These are phyloP conservation scores for Aegle marmelos DNA, from an alignment of 345 rosid genomes.

Conservation along the genomic window DNA sequence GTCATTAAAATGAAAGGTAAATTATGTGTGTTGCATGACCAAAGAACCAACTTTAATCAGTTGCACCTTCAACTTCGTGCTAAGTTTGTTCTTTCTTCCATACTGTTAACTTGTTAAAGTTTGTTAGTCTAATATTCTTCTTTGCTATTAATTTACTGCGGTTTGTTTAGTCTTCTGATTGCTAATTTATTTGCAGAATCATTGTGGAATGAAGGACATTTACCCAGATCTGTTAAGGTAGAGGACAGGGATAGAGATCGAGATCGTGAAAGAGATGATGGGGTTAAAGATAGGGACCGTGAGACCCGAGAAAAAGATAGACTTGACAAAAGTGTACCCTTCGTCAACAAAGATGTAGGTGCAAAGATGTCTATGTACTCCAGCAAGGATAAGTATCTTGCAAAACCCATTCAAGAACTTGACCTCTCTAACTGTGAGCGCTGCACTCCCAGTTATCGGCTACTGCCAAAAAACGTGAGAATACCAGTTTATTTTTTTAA, in stretches of 20 bases:
- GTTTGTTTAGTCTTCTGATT: constrained; percentile 3
- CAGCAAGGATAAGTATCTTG: constrained; percentile 72
- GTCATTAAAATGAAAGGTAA: not conserved
- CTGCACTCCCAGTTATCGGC: constrained; percentile 97
- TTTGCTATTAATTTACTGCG: constrained; percentile 3
- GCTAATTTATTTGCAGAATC: constrained; percentile 41
- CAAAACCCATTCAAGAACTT: constrained; percentile 89
- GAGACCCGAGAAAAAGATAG: constrained; percentile 74
- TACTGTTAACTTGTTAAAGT: constrained; percentile 6
- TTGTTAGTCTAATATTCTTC: not conserved
- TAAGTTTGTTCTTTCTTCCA: not conserved
- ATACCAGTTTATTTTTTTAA: not conserved
- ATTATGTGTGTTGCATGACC: not conserved
- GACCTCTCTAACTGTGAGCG: constrained; percentile 94
- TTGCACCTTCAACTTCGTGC: not conserved
- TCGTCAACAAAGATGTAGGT: constrained; percentile 48
- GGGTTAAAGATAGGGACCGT: constrained; percentile 62
- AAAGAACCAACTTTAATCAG: constrained; percentile 3
- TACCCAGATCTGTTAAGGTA: constrained; percentile 60
- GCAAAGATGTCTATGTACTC: constrained; percentile 51
- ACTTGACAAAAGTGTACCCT: constrained; percentile 52
- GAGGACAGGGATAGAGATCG: constrained; percentile 74
- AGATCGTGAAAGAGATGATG: constrained; percentile 57
- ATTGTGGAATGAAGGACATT: constrained; percentile 65
- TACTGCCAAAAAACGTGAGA: constrained; percentile 84